A percentile compares a stretch with the other conserved stretches of the same genome.
Conservation (phyloP, 164 flowering plant genomes). For the Vitis labrusca region DNA sequence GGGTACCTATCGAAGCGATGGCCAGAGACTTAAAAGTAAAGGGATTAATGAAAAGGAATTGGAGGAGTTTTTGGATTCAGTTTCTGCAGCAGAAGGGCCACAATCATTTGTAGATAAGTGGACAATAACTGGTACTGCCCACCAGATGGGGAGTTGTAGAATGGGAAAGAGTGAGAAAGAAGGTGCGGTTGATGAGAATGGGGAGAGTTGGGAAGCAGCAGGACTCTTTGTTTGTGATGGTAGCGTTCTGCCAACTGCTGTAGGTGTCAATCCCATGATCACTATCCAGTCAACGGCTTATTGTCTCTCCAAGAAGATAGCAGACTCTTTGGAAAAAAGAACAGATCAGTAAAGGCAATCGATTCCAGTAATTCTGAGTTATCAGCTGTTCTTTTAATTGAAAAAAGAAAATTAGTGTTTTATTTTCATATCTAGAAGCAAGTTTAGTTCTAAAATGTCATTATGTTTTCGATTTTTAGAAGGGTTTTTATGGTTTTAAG, state of each 20-base stretch:
- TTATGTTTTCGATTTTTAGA: too few species aligned
- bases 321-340: conserved; percentile 10
- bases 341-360: background rate
- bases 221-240: conserved; percentile 62
- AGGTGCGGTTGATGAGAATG: conserved; percentile 54
- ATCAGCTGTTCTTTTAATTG: too few species aligned
- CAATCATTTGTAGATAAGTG: conserved; percentile 16
- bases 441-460: too few species aligned
- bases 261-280: conserved; percentile 63
- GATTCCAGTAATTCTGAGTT: too few species aligned
- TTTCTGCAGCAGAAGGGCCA: conserved; percentile 35
- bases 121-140: conserved; percentile 33
- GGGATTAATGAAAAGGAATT: conserved; percentile 31
- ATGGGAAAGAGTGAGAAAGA: conserved; percentile 48
- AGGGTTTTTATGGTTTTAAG: too few species aligned
- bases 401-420: too few species aligned
- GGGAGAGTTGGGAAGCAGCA: conserved; percentile 63
- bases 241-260: conserved; percentile 58
- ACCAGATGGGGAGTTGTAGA: conserved; percentile 62
- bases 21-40: conserved; percentile 39
- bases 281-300: conserved; percentile 41
- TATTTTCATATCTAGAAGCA: too few species aligned
- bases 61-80: conserved; percentile 45
- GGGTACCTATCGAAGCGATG: conserved; percentile 56
- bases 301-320: conserved; percentile 33